Evolutionary conservation across 345 rosid genomes (phyloP).

Genomic region (Angophora floribunda): DNA sequence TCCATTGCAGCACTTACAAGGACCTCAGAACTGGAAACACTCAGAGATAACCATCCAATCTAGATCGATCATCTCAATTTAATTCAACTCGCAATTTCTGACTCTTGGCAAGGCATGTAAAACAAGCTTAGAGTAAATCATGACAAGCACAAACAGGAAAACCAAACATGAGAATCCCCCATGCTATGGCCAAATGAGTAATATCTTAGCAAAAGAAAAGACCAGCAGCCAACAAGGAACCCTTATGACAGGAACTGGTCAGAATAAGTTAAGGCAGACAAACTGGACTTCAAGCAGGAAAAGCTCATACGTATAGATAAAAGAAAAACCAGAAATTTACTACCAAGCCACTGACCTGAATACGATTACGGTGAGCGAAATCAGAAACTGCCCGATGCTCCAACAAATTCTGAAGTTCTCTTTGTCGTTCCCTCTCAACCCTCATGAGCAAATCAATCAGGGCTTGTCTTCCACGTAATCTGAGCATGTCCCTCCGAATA

Average conservation of each 20-base stretch:
- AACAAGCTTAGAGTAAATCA: neutral
- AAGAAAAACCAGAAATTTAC: neutral
- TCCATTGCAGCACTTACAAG: neutral
- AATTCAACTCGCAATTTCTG: neutral
- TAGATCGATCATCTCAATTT: neutral
- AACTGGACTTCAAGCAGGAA: neutral
- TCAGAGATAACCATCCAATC: neutral
- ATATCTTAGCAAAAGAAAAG: neutral
- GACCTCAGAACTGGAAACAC: neutral
- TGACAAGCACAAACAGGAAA: neutral
- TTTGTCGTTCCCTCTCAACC: slow-evolving; percentile 82
- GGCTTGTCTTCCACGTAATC: slow-evolving; percentile 95
- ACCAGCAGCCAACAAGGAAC: neutral
- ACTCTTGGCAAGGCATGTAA: neutral
- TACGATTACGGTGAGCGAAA: slow-evolving; percentile 97
- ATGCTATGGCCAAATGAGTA: neutral
- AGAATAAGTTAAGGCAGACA: neutral
- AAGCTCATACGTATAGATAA: neutral
- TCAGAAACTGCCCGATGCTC: slow-evolving; percentile 98
- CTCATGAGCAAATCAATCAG: slow-evolving; percentile 77
- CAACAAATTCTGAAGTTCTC: slow-evolving; percentile 81
- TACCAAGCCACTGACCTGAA: slow-evolving; percentile 56
- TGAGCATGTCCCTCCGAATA: slow-evolving; percentile 57
- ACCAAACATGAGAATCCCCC: neutral
- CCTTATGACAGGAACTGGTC: neutral